Evolutionary conservation across 208 protist genomes (phyloP).

Genomic region (Leishmania martiniquensis): DNA sequence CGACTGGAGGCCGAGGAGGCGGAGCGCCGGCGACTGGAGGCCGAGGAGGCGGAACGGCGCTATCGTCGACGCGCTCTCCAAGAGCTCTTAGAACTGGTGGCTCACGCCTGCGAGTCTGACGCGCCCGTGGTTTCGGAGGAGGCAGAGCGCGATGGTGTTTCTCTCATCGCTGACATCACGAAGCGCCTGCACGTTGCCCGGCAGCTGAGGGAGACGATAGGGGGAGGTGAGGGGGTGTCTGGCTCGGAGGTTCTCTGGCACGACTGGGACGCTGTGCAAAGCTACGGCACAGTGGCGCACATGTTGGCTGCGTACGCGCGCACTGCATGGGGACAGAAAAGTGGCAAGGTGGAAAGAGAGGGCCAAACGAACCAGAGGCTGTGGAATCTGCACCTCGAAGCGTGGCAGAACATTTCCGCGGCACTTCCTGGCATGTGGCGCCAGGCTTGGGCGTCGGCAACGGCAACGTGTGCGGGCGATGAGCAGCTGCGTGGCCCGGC

Average conservation of each 20-base stretch:
- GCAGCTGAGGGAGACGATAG: background rate
- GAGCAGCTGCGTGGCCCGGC: background rate
- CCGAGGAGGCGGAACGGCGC: too few species aligned
- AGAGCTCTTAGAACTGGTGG: background rate
- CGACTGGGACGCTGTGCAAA: background rate
- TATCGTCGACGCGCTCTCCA: background rate
- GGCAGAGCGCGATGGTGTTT: background rate
- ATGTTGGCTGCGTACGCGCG: background rate
- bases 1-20: too few species aligned
- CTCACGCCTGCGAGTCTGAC: background rate
- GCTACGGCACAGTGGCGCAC: background rate
- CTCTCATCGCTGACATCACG: background rate
- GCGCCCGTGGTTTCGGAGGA: background rate
- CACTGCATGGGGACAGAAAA: too few species aligned
- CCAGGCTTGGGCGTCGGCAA: conserved; percentile 7
- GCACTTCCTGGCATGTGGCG: conserved; percentile 8
- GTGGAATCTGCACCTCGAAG: background rate
- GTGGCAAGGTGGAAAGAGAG: background rate
- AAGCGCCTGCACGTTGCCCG: background rate
- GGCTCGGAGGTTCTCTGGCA: background rate
- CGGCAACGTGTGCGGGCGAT: background rate
- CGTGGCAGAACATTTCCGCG: conserved; percentile 1
- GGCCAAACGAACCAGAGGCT: background rate
- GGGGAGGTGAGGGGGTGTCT: background rate
- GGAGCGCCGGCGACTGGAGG: too few species aligned